Evolutionary conservation across 2,329 filamentous ascomycete genomes (phyloP).

Genomic region (Calonectria hongkongensis): DNA sequence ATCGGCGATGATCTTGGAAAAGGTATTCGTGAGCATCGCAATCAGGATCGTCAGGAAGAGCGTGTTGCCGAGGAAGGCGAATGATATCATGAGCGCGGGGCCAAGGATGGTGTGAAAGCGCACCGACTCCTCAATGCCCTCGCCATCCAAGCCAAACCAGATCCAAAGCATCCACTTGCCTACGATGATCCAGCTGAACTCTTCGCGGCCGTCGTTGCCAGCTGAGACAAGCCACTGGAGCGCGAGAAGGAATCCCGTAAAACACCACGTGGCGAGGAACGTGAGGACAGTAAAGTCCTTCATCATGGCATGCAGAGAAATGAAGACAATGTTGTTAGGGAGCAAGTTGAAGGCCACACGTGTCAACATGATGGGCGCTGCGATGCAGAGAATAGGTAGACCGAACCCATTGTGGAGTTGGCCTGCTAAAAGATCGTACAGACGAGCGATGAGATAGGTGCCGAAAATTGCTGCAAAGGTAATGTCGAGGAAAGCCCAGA

Average conservation of each 20-base stretch:
- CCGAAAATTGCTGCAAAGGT: conserved; percentile 79
- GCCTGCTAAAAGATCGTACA: conserved; percentile 71
- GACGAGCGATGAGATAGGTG: conserved; percentile 76
- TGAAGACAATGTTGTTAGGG: conserved; percentile 85
- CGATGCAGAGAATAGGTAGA: conserved; percentile 79
- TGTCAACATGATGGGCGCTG: conserved; percentile 81
- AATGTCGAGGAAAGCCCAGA: conserved; percentile 86
- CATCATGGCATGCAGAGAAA: conserved; percentile 84
- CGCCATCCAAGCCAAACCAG: conserved; percentile 84
- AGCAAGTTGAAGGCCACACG: conserved; percentile 83
- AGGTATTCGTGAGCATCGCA: conserved; percentile 83
- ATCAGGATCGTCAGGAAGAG: conserved; percentile 85
- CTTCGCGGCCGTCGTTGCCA: conserved; percentile 53
- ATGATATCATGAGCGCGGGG: conserved; percentile 81
- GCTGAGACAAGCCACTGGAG: conserved; percentile 77
- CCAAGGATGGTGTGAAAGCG: conserved; percentile 81
- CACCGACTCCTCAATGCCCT: conserved; percentile 69
- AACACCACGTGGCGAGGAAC: conserved; percentile 80
- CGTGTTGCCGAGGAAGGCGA: conserved; percentile 84
- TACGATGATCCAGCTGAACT: conserved; percentile 71
- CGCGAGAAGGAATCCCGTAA: conserved; percentile 81
- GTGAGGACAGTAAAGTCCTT: conserved; percentile 81
- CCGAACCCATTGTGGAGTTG: conserved; percentile 72
- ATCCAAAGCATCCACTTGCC: conserved; percentile 88
- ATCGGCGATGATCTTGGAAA: conserved; percentile 81